Conservation (phyloP, 75 land plant genomes). For the Ceratopteris richardii region DNA sequence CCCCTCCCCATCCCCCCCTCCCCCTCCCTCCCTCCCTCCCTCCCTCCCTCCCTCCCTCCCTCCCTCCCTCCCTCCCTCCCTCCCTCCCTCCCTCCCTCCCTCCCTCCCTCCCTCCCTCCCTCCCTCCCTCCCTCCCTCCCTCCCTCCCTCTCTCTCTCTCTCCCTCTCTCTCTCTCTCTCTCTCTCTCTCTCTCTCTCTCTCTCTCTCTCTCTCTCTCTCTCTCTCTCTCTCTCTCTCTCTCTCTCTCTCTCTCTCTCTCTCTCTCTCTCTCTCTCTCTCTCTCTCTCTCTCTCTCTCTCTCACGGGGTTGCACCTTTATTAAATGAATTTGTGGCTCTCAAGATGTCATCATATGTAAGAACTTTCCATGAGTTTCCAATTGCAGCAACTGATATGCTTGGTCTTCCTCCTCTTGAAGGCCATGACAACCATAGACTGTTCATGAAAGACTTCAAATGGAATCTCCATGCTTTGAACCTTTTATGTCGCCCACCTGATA, state of each 20-base stretch:
- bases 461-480: not conserved
- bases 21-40: not conserved
- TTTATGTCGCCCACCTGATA: not conserved
- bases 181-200: not conserved
- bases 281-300: not conserved
- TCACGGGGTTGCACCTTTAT: conserved; percentile 31
- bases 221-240: not conserved
- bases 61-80: not conserved
- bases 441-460: not conserved
- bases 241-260: not conserved
- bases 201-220: not conserved
- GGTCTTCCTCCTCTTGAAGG: not conserved
- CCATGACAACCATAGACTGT: not conserved
- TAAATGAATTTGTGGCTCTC: conserved; percentile 57
- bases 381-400: not conserved
- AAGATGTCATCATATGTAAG: conserved; percentile 65
- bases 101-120: not conserved
- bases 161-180: not conserved
- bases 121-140: not conserved
- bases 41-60: not conserved
- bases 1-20: not conserved
- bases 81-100: not conserved
- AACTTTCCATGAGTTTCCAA: conserved; percentile 44
- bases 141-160: not conserved
- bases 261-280: conserved; percentile 3